Evolutionary conservation across 2,329 filamentous ascomycete species (phyloP), one percentile per base, ranked within the genome.

Genomic region (Penicillium sp.): DNA sequence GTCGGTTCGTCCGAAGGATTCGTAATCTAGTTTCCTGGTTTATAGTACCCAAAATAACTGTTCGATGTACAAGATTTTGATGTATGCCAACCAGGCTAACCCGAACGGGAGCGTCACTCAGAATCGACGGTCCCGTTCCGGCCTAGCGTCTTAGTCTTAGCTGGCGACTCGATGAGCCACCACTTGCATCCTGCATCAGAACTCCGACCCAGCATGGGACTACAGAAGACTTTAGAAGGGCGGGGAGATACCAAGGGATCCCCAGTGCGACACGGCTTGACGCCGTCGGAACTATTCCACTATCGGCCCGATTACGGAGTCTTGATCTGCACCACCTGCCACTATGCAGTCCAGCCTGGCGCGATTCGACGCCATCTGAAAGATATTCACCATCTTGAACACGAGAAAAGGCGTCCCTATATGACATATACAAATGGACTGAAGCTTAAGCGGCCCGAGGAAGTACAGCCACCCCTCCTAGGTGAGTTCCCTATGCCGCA

Each of bases 251-350:
- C n/a, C 30, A 33, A 33, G 30, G 13, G 30, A 17, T 33, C 13
- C 12, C 30, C n/a, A 17, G 30, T n/a, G 13, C 20, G 20, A 34
- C 10, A 34, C 8, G 20, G 12, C 18, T 18, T 12, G 10, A 12
- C 33, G 7, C 46, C 47, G 4, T 37, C 42, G 18, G 42, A 51
- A 20, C 12, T 54, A 4, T 21, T 54, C 21, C 41, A 54, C 34
- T 43, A 54, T 32, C n/a, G 24, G 8, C 17, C 43, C 13, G 15
- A 18, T 5, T 42, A 54, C 32, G 30, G 39, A 20, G 47, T 54
- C 12, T 64, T 4, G 81, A 55, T 68, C 46, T 68, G 64, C 45
- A 56, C 41, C 7, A 18, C 27, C 12, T 68, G 65, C 43, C 56
- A 29, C n/a, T 64, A 67, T 30, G 65, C 64, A 3, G 55, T 68